Conservation (phyloP, 139 green algal genomes). For the Asterochloris erici region DNA sequence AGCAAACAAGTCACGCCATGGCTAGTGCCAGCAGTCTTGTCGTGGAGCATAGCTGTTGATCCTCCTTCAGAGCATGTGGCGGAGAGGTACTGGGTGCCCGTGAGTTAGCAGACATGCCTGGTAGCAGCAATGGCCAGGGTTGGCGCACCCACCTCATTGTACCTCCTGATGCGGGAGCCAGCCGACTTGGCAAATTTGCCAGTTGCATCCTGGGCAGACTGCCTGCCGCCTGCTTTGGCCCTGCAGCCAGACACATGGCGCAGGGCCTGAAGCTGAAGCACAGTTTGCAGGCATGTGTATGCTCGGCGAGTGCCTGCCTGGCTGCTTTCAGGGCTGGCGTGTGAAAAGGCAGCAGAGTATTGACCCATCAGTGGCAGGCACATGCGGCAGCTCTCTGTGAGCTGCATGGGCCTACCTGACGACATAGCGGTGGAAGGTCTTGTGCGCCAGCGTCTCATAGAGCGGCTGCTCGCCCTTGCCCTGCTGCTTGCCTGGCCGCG, state of each 20-base stretch:
- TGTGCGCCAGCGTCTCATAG: slow-evolving; percentile 64
- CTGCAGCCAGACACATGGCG: slow-evolving; percentile 28
- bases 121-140: background rate
- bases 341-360: no score
- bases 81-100: no score
- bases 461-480: slow-evolving; percentile 22
- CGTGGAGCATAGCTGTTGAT: no score
- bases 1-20: no score
- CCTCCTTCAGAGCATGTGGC: no score
- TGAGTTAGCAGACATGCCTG: no score
- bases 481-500: slow-evolving; percentile 2
- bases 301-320: no score
- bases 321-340: no score
- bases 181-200: slow-evolving; percentile 82
- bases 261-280: background rate
- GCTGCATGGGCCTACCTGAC: slow-evolving; percentile 51
- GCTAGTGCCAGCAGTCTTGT: no score
- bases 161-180: slow-evolving; percentile 72
- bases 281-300: background rate
- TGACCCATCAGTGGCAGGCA: no score
- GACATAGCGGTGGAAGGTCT: slow-evolving; percentile 86
- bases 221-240: slow-evolving; percentile 83
- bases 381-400: no score
- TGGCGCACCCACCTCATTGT: slow-evolving; percentile 73
- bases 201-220: slow-evolving; percentile 81